A percentile compares a stretch with the other conserved stretches of the same genome.
phyloP scores from a whole-genome alignment of 768 basidiomycete species.

The Termitomyces heimii region DNA sequence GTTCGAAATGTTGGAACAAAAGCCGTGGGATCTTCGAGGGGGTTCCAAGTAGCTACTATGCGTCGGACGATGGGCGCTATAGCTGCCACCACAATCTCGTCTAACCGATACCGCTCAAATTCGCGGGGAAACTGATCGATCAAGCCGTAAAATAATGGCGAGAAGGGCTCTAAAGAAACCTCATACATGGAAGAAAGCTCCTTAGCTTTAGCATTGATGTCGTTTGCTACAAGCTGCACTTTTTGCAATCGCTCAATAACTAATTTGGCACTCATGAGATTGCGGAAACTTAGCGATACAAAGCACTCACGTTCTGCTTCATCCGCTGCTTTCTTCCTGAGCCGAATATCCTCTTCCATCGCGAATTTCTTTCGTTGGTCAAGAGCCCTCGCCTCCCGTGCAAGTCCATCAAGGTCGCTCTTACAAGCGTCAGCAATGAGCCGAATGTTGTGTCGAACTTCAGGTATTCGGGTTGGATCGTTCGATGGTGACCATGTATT shows the following conservation, averaged over 20 bases:
- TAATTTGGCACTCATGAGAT: conserved; percentile 21
- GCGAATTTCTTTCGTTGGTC: conserved; percentile 76
- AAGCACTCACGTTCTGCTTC: conserved; percentile 66
- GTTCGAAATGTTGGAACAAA: conserved; percentile 60
- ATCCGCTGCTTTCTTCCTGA: conserved; percentile 64
- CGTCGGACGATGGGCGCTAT: conserved; percentile 79
- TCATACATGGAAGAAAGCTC: conserved; percentile 63
- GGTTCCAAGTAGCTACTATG: conserved; percentile 74
- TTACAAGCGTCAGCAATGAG: conserved; percentile 82
- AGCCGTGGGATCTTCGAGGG: conserved; percentile 66
- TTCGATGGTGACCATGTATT: conserved; percentile 83
- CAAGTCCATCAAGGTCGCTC: conserved; percentile 81
- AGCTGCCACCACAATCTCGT: conserved; percentile 91
- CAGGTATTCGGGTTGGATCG: conserved; percentile 87
- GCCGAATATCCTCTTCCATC: conserved; percentile 58
- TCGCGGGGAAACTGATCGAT: conserved; percentile 64
- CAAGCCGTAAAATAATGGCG: conserved; percentile 67
- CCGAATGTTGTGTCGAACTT: conserved; percentile 93
- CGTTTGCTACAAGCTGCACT: conserved; percentile 68
- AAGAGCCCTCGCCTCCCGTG: conserved; percentile 81
- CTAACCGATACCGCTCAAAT: conserved; percentile 73
- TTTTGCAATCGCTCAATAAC: conserved; percentile 76
- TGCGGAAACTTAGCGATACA: not conserved
- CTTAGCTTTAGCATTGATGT: conserved; percentile 60
- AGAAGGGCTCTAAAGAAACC: conserved; percentile 67